Base-by-base conservation (phyloP, 176 grass and related monocot species). In the Eragrostis nindensis region DNA sequence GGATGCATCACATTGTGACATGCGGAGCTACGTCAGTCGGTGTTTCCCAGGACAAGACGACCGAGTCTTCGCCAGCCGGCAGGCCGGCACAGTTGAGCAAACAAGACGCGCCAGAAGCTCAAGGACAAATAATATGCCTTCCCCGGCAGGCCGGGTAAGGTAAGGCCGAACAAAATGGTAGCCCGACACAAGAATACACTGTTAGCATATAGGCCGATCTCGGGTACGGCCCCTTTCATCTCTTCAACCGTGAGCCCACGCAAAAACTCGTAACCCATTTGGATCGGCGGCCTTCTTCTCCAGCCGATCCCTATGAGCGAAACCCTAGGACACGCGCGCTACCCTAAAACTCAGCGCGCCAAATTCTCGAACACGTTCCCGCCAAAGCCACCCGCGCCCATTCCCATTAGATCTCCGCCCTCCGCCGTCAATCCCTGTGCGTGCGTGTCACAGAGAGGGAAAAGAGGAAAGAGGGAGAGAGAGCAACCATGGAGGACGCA, bases 281-380 rank as follows among this genome's bases (percentile, higher is more conserved):
- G 42, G 42, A 44, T 44, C 56, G 19, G 22, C 9, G 22, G 22
- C 11, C 10, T 27, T 16, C 7, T 18, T n/a, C 13, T 18, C 24
- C 3, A 27, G 4, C 3, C 63, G 17, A n/a, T 42, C 63, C 26
- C 41, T 41, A 13, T n/a, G 1, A 36, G 32, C 32, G 40, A 82
- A 87, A 75, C 85, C 84, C 78, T 81, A 86, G 71, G 71, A 26
- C 25, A 6, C 50, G n/a, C n/a, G n/a, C 50, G 36, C 16, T n/a
- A 24, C 8, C 8, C 74, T n/a, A 48, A 49, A 86, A 82, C 73
- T 54, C 25, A 57, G 86, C 86, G 86, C 86, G 86, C 86, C 74
- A 88, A 89, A 80, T 75, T 53, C 43, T 69, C 82, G 63, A 85
- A 80, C 82, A 80, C 76, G 61, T 85, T 89, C 87, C 82, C 82